phyloP scores from a whole-genome alignment of 2,329 filamentous ascomycete species.

The Aphanocladium album region DNA sequence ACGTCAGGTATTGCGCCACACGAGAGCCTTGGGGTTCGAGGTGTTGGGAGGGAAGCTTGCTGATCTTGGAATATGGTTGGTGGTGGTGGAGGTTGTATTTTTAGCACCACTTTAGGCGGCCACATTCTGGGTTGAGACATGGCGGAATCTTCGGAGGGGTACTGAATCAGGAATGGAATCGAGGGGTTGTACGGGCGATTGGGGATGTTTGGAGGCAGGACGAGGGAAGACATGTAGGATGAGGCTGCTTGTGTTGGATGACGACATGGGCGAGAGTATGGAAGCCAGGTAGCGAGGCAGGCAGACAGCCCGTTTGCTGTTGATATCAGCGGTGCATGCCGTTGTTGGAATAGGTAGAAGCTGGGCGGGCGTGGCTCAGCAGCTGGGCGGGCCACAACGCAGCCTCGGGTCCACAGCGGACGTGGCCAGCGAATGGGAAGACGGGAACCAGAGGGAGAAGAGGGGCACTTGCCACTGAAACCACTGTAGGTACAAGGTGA shows the following conservation, averaged over 20 bases:
- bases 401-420: neutral
- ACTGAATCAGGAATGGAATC: neutral
- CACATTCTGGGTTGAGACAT: neutral
- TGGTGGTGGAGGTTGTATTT: conserved; percentile 1
- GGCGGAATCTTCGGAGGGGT: neutral
- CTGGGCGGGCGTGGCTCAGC: neutral
- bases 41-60: neutral
- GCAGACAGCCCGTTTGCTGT: neutral
- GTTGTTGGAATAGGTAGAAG: neutral
- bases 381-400: neutral
- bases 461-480: too few relatives aligned
- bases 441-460: neutral
- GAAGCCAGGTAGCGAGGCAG: too few relatives aligned
- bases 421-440: neutral
- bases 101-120: conserved; percentile 2
- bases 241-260: neutral
- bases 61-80: neutral
- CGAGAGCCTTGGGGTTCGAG: neutral
- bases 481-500: too few relatives aligned
- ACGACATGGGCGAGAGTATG: neutral
- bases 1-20: conserved; percentile 4
- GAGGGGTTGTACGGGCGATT: neutral
- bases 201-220: neutral
- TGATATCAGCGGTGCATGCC: neutral
- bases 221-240: neutral